Evolutionary conservation across 805 yeast genomes (phyloP), one percentile per base, ranked within the genome.

Genomic region (Monosporozyma unispora): DNA sequence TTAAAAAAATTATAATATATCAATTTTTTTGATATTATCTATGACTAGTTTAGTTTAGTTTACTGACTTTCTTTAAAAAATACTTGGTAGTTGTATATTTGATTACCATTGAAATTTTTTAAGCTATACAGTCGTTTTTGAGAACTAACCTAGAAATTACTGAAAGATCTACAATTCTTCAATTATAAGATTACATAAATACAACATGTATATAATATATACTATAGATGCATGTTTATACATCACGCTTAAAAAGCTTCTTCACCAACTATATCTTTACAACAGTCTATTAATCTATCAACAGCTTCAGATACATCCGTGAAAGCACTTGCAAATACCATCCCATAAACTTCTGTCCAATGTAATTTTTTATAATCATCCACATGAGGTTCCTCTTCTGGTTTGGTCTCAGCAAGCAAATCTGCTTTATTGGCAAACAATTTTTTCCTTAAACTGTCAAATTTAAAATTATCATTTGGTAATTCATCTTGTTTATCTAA

Each of bases 331-430:
- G 78, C 69, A 56, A 74, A 74, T 0, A 78, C 78, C 63, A 74
- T 67, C 10, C 75, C 76, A 53, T 76, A 79, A 27, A 76, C 69
- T 44, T 70, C 72, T 9, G 69, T 68, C 80, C 79, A 75, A 51
- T 73, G 70, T 11, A 63, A 50, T 54, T 63, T 64, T 51, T 62
- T 62, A 27, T 47, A 40, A 12, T 38, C 50, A 22, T 50, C 50
- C 3, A 38, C 44, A 6, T 37, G 28, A 11, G 28, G 11, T 7
- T 38, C 45, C 21, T 19, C 18, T 18, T 16, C 12, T 2, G 9
- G 23, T 12, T 50, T 28, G 33, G 35, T 45, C 16, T 50, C 50
- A 19, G 27, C n/a, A 8, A 39, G n/a, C 12, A 21, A 21, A 11
- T 28, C 39, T 27, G 12, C 28, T 16, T 41, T 38, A n/a, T 49